A percentile compares a stretch with the other conserved stretches of the same genome.
phyloP scores from a whole-genome alignment of 768 basidiomycete species.

The Xerocomellus amylosporus region DNA sequence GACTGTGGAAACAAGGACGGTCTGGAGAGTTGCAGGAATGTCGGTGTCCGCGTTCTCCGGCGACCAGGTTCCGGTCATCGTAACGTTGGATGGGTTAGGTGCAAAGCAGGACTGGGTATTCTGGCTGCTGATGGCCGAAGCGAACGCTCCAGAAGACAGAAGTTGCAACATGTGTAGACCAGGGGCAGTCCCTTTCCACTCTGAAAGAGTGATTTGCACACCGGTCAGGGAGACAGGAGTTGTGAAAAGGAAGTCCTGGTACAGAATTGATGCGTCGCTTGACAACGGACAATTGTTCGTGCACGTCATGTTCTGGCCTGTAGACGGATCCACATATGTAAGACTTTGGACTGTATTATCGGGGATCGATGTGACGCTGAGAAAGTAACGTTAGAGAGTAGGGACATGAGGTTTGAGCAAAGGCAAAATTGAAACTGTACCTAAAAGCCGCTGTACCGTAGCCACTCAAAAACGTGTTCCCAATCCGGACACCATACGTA shows the following conservation, averaged over 20 bases:
- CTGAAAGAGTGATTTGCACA: slow-evolving; percentile 76
- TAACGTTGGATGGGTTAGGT: slow-evolving; percentile 66
- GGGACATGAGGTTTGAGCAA: not conserved
- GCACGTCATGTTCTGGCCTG: slow-evolving; percentile 76
- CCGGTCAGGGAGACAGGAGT: slow-evolving; percentile 71
- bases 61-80: slow-evolving; percentile 69
- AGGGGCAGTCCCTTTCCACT: slow-evolving; percentile 69
- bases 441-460: slow-evolving; percentile 88
- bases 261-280: slow-evolving; percentile 70
- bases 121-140: slow-evolving; percentile 60
- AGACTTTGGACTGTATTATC: slow-evolving; percentile 80
- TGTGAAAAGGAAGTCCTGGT: slow-evolving; percentile 92
- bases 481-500: slow-evolving; percentile 80
- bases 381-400: slow-evolving; percentile 8
- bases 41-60: slow-evolving; percentile 59
- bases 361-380: slow-evolving; percentile 82
- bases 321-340: slow-evolving; percentile 72
- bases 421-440: slow-evolving; percentile 38
- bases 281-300: slow-evolving; percentile 75
- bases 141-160: slow-evolving; percentile 89
- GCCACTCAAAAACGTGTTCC: slow-evolving; percentile 81
- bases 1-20: slow-evolving; percentile 67
- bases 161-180: slow-evolving; percentile 92
- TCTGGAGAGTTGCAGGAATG: slow-evolving; percentile 78
- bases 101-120: slow-evolving; percentile 77